Evolutionary conservation across 352 stramenopile species (phyloP).

Genomic region (Pythium utonaiense): DNA sequence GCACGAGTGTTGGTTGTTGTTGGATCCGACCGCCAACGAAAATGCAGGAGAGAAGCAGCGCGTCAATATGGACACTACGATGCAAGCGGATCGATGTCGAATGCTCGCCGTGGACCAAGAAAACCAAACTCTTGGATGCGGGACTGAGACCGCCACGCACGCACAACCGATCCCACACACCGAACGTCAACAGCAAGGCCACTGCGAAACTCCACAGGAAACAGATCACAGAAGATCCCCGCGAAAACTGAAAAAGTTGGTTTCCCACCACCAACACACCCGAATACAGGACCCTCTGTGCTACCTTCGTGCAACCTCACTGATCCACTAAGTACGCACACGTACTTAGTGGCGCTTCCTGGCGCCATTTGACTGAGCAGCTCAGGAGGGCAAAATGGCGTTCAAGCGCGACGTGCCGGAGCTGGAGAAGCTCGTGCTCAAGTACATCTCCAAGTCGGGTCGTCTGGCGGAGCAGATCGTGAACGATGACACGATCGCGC

Average conservation of each 20-base stretch:
- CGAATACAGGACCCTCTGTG: too few relatives aligned
- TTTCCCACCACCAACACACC: too few relatives aligned
- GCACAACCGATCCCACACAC: too few relatives aligned
- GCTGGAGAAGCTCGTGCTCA: constrained; percentile 87
- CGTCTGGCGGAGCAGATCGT: constrained; percentile 58
- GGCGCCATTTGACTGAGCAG: neutral
- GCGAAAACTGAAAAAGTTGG: neutral
- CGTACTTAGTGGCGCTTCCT: constrained; percentile 3
- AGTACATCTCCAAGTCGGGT: constrained; percentile 85
- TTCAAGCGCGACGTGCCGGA: constrained; percentile 79
- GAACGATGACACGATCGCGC: constrained; percentile 62
- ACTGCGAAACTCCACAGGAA: neutral
- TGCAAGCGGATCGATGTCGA: too few relatives aligned
- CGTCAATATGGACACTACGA: neutral
- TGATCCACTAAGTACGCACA: neutral
- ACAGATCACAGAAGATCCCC: constrained; percentile 4
- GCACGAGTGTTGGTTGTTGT: neutral
- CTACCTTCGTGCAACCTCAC: constrained; percentile 12
- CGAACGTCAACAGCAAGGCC: neutral
- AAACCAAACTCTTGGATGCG: too few relatives aligned
- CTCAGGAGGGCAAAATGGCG: constrained; percentile 51
- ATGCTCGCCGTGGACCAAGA: too few relatives aligned
- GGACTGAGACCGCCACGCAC: too few relatives aligned
- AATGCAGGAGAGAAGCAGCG: neutral
- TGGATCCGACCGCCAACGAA: neutral